A percentile compares a stretch with the other conserved stretches of the same genome.
These are phyloP conservation scores for Salvia hispanica DNA, from an alignment of 257 asterid species.

Conservation along the genomic window DNA sequence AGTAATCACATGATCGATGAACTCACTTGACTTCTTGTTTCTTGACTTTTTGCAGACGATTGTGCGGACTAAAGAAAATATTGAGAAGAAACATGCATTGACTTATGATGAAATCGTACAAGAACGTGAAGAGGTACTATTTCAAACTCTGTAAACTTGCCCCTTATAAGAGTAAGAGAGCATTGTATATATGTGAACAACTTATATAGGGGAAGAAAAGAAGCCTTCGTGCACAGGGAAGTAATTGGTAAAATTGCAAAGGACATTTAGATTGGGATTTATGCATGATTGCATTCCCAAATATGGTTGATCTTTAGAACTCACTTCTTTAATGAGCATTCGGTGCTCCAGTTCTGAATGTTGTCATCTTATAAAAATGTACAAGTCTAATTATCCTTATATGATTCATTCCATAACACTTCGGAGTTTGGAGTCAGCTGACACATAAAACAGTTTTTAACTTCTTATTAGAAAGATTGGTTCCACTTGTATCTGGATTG, in stretches of 20 bases:
- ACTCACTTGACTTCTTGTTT: slow-evolving; percentile 22
- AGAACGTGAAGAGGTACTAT: slow-evolving; percentile 93
- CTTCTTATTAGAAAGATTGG: background rate
- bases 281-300: background rate
- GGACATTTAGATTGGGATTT: background rate
- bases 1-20: slow-evolving; percentile 14
- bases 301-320: slow-evolving; percentile 6
- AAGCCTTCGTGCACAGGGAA: background rate
- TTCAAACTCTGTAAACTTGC: slow-evolving; percentile 22
- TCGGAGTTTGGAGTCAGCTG: background rate
- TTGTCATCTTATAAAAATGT: too few species aligned
- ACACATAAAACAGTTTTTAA: background rate
- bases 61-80: slow-evolving; percentile 82
- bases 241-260: background rate
- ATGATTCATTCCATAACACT: background rate
- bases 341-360: too few species aligned
- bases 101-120: slow-evolving; percentile 97
- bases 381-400: too few species aligned
- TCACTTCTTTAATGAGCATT: too few species aligned
- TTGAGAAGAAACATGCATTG: slow-evolving; percentile 95
- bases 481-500: slow-evolving; percentile 1
- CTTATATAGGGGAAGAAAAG: background rate
- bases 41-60: slow-evolving; percentile 64
- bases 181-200: background rate
- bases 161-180: background rate